These are phyloP conservation scores for Talaromyces sp. DNA, from an alignment of 2,329 filamentous ascomycete genomes.

Conservation along the genomic window DNA sequence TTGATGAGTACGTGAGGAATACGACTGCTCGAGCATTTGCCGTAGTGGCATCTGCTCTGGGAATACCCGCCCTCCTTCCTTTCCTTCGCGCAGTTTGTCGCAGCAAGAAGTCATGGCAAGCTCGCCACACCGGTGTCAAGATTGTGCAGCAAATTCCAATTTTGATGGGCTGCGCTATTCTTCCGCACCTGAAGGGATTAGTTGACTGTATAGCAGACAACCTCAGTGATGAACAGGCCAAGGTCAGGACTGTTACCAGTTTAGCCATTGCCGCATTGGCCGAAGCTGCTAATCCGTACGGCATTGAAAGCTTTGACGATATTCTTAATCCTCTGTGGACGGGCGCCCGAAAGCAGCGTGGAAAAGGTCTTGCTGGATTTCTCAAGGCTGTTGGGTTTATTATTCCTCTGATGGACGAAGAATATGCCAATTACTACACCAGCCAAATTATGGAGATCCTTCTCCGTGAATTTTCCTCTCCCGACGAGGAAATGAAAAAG, in stretches of 20 bases:
- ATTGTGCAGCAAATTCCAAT: constrained; percentile 99
- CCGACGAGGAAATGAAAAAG: constrained; percentile 99
- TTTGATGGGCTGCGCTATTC: constrained; percentile 93
- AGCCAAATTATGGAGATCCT: constrained; percentile 98
- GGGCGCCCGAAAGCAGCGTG: constrained; percentile 89
- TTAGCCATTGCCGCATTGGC: constrained; percentile 91
- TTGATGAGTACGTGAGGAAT: constrained; percentile 97
- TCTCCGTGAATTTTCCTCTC: constrained; percentile 89
- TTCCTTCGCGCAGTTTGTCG: constrained; percentile 94
- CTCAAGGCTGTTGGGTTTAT: constrained; percentile 97
- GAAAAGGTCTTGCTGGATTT: constrained; percentile 92
- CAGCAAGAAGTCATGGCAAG: constrained; percentile 99
- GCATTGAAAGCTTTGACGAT: constrained; percentile 98
- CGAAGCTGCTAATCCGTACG: constrained; percentile 94
- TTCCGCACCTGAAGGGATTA: constrained; percentile 90
- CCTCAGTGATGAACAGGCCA: constrained; percentile 94
- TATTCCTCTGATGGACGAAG: constrained; percentile 98
- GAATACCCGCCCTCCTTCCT: constrained; percentile 89
- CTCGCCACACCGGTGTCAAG: constrained; percentile 95
- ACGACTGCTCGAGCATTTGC: constrained; percentile 96
- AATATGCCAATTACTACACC: constrained; percentile 99
- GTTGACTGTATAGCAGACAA: constrained; percentile 97
- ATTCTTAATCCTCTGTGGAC: constrained; percentile 98
- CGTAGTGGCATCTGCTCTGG: constrained; percentile 91
- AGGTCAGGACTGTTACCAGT: constrained; percentile 93